Evolutionary conservation across 169 alveolate species (phyloP).

Genomic region (Babesia bovis): DNA sequence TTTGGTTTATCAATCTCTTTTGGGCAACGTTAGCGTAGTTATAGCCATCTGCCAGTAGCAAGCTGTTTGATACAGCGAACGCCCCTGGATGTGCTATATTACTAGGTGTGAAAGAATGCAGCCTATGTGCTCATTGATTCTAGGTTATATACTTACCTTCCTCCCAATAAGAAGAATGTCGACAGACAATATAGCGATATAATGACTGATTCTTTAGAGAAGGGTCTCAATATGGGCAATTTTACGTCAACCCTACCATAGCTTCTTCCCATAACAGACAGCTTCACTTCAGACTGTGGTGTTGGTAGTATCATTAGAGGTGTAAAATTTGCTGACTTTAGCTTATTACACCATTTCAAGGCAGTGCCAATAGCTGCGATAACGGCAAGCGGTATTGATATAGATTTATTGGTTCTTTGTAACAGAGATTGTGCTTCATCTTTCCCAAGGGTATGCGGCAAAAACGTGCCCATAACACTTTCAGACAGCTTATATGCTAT

Average conservation of each 20-base stretch:
- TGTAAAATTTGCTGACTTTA: not conserved
- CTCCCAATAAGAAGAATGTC: conserved; percentile 45
- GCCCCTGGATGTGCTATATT: conserved; percentile 65
- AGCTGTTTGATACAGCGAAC: conserved; percentile 41
- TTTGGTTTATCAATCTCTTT: conserved; percentile 32
- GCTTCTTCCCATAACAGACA: not conserved
- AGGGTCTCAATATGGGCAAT: not conserved
- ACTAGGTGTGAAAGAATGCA: conserved; percentile 67
- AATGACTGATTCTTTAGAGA: conserved; percentile 21
- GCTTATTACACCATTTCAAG: not conserved
- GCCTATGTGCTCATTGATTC: conserved; percentile 1
- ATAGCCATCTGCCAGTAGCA: conserved; percentile 59
- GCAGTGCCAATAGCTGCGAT: conserved; percentile 12
- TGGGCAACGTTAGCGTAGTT: conserved; percentile 47
- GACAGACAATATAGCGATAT: conserved; percentile 36
- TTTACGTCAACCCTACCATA: too few species aligned
- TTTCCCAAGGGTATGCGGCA: too few species aligned
- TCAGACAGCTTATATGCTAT: conserved; percentile 52
- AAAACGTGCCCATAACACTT: not conserved
- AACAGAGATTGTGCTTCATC: not conserved
- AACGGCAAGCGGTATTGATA: conserved; percentile 10
- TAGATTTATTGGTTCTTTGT: not conserved
- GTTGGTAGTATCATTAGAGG: conserved; percentile 6
- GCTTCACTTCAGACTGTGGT: conserved; percentile 10
- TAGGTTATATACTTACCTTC: conserved; percentile 21